Conservation (phyloP, 2,329 filamentous ascomycete species). For the Exophiala alcalophila region DNA sequence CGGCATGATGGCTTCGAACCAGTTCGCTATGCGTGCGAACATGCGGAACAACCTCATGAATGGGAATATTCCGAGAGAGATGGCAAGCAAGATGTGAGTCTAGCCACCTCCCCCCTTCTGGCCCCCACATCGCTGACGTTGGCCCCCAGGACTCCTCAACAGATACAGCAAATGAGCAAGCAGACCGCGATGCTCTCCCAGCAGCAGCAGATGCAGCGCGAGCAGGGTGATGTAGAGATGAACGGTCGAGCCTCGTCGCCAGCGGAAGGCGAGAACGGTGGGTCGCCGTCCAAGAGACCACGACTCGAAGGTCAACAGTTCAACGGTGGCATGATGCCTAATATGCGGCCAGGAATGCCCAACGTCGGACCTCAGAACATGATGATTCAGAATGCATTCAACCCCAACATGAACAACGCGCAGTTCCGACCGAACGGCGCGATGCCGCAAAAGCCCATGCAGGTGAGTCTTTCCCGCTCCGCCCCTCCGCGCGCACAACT, state of each 20-base stretch:
- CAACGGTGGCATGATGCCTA: constrained; percentile 74
- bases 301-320: constrained; percentile 71
- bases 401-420: constrained; percentile 67
- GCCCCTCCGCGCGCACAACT: constrained; percentile 64
- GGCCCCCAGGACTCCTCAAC: constrained; percentile 28
- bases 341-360: constrained; percentile 71
- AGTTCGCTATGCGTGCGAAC: constrained; percentile 61
- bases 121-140: constrained; percentile 1
- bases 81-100: constrained; percentile 27
- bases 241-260: constrained; percentile 81
- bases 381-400: constrained; percentile 65
- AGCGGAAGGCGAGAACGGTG: constrained; percentile 77
- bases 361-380: constrained; percentile 36
- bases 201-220: constrained; percentile 72
- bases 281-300: constrained; percentile 86
- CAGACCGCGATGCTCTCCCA: constrained; percentile 63
- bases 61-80: constrained; percentile 23
- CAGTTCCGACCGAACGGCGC: constrained; percentile 40
- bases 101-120: no score
- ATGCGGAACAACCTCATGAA: constrained; percentile 29
- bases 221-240: constrained; percentile 82
- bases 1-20: constrained; percentile 55
- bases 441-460: constrained; percentile 70
- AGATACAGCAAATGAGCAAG: constrained; percentile 24
- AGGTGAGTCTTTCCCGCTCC: constrained; percentile 78